Percentiles rank a stretch among this genome's conserved stretches.
Evolutionary conservation across 352 stramenopile genomes (phyloP).

Genomic region (Phytophthora capsici): DNA sequence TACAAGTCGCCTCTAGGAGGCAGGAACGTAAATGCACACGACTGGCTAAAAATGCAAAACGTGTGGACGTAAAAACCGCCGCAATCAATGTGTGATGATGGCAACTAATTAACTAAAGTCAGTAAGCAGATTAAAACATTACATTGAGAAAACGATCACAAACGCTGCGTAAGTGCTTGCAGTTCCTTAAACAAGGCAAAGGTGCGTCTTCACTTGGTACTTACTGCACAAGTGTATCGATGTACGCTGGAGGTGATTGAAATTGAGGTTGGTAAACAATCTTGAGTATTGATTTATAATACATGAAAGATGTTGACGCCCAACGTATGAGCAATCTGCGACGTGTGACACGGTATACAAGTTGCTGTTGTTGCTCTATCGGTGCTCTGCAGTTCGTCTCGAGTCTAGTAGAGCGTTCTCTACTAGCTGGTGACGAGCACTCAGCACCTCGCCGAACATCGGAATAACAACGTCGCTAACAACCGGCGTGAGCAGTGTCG

Average conservation of each 20-base stretch:
- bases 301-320: conserved; percentile 1
- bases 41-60: conserved; percentile 25
- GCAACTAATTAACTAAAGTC: no score
- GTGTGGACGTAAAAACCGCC: conserved; percentile 4
- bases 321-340: conserved; percentile 12
- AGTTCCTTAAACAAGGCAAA: no score
- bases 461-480: conserved; percentile 26
- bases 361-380: background rate
- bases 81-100: conserved; percentile 14
- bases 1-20: background rate
- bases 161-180: no score
- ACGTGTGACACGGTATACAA: conserved; percentile 1
- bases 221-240: no score
- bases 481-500: conserved; percentile 17
- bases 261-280: no score
- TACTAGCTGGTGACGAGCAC: conserved; percentile 16
- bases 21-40: conserved; percentile 17
- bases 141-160: background rate
- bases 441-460: conserved; percentile 9
- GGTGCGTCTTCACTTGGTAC: no score
- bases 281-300: background rate
- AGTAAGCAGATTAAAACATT: background rate
- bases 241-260: no score
- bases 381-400: no score
- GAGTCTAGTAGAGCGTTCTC: conserved; percentile 30